phyloP scores from a whole-genome alignment of 108 stramenopile genomes.

The Cyclotella kingstonii region DNA sequence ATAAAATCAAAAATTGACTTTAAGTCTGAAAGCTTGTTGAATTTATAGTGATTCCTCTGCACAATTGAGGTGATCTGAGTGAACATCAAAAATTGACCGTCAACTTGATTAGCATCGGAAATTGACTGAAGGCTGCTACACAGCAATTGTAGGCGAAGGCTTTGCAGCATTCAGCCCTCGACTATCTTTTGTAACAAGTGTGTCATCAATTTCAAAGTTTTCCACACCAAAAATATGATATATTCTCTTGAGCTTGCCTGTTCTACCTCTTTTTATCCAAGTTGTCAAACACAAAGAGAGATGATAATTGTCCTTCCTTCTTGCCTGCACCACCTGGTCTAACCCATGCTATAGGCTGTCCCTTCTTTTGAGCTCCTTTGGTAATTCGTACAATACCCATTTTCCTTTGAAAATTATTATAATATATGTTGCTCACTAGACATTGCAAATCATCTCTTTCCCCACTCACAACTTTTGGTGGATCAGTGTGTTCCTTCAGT shows the following conservation, averaged over 20 bases:
- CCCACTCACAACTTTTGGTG: conserved; percentile 61
- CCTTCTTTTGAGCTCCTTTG: conserved; percentile 78
- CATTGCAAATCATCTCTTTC: conserved; percentile 79
- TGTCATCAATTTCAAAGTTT: conserved; percentile 94
- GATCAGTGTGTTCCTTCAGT: conserved; percentile 63
- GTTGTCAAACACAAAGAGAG: conserved; percentile 96
- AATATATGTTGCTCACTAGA: conserved; percentile 95
- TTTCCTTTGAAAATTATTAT: conserved; percentile 98
- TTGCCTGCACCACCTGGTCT: conserved; percentile 74
- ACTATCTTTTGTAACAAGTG: conserved; percentile 86
- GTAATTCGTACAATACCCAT: conserved; percentile 95
- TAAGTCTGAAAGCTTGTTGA: too few relatives aligned
- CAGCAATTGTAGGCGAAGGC: conserved; percentile 91
- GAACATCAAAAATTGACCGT: conserved; percentile 95
- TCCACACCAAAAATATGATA: conserved; percentile 96
- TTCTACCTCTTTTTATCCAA: conserved; percentile 90
- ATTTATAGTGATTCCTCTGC: conserved; percentile 94
- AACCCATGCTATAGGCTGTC: conserved; percentile 73
- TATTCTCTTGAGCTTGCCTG: conserved; percentile 94
- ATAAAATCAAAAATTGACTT: too few relatives aligned
- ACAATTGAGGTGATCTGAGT: conserved; percentile 95
- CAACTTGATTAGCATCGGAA: conserved; percentile 99
- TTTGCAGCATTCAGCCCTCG: conserved; percentile 73
- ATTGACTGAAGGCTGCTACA: conserved; percentile 99
- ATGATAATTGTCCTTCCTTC: conserved; percentile 77